Evolutionary conservation across 345 rosid species (phyloP), one percentile per base, ranked within the genome.

Genomic region (Leavenworthia alabamica): DNA sequence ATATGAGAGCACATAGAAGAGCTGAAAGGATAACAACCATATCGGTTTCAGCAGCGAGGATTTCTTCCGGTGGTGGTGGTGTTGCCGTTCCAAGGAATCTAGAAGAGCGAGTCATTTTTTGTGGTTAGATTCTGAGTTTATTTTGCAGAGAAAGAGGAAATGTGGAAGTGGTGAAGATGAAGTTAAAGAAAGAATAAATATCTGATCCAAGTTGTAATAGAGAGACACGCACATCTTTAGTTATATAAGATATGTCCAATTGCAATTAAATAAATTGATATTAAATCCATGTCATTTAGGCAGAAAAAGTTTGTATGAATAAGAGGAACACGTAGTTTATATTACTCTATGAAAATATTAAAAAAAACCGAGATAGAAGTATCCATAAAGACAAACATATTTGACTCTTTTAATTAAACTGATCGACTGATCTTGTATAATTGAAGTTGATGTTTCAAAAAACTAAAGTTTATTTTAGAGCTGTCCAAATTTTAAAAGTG

Each of bases 1-100:
- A 86, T 4, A 89, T 78, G 31, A 89, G 65, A 40, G 91, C 89
- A 60, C 96, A 89, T 28, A 89, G 78, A 60, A 89, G 87, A 13
- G 79, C 86, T 4, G 89, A 91, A 41, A 86, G 74, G 19, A 81
- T 76, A 10, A 89, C 78, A 17, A 89, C 81, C 58, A 81, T 71
- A 67, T 89, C 89, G 3, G 91, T 82, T 70, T 86, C 89, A 3
- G 81, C 63, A 39, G 75, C 61, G 28, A 62, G 54, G 19, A 70
- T 54, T 32, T 73, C 77, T 71, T 27, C 66, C 42, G 70, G 66
- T 1, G 75, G 84, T 1, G 85, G 81, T 0, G 88, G 79, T 24
- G 66, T 13, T 19, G 67, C 17, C 20, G 76, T 9, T 10, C 66
- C 68, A 0, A 82, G 81, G 39, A 70, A 59, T 75, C 81, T 72